phyloP scores from a whole-genome alignment of 495 filamentous ascomycete species.

The Mycothermus thermophilus region DNA sequence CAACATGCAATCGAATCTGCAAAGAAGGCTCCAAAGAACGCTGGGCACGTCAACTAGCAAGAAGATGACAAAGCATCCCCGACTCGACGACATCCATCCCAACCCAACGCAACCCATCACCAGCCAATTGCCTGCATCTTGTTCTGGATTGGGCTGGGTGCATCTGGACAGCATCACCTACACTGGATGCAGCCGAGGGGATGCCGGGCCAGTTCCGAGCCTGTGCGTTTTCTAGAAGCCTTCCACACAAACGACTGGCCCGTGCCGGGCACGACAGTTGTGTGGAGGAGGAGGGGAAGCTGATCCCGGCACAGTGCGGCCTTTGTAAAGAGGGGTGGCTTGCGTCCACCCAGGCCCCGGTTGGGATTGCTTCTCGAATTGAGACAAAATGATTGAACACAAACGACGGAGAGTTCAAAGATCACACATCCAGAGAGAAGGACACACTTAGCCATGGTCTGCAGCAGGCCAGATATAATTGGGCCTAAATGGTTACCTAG shows the following conservation, averaged over 20 bases:
- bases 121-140: neutral
- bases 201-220: constrained; percentile 7
- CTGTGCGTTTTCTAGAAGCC: constrained; percentile 26
- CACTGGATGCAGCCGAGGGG: no score
- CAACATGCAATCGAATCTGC: no score
- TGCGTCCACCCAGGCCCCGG: no score
- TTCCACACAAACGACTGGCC: constrained; percentile 21
- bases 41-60: constrained; percentile 12
- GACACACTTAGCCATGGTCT: no score
- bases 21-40: constrained; percentile 15
- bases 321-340: neutral
- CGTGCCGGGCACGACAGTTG: constrained; percentile 9
- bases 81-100: no score
- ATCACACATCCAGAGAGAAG: neutral
- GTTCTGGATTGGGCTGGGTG: neutral
- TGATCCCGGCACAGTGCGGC: neutral
- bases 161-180: no score
- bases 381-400: neutral
- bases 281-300: constrained; percentile 15
- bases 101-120: no score
- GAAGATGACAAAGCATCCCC: neutral
- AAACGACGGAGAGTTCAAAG: neutral
- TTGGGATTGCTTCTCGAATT: neutral
- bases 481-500: no score
- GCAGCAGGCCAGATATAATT: no score